Base-by-base conservation (phyloP, 2,329 filamentous ascomycete species). In the Leptosphaerulina australis region DNA sequence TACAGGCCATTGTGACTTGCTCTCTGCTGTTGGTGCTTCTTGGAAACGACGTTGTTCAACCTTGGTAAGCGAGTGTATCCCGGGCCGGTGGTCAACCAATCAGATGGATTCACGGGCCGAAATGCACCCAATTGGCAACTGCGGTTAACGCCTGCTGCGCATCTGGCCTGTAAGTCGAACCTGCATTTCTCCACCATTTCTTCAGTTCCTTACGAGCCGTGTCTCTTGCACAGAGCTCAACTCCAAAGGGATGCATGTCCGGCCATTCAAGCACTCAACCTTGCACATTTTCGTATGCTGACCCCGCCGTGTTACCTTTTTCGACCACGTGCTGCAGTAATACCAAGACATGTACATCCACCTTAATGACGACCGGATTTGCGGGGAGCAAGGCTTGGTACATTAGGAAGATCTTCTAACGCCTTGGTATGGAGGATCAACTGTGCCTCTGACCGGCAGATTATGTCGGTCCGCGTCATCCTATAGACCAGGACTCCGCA, bases 381-480 rank as follows among this genome's bases (percentile, higher is more conserved):
- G 60, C 57, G 60, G 60, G 59, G 62, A 60, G 54, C 37, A 45
- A 53, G 52, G 45, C 59, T 60, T 62, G 56, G 55, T 40, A 47
- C 46, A 35, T 43, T 31, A 20, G 31, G 26, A 12, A 30, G 44
- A 53, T 44, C 40, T 36, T 53, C 41, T 47, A 41, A 35, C 30
- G 43, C 29, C 35, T 34, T 51, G 46, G 46, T 53, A 51, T 51
- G 31, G 28, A 35, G 17, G 26, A 31, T 29, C 44, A 24, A 3
- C 26, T 12, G 31, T 44, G 37, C 30, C 24, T 26, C 25, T 30
- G 50, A 45, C 30, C 36, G 30, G 25, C n/a, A 24, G 28, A 4
- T n/a, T 33, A 55, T 52, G 48, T 45, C 48, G 41, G 40, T 22
- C 41, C 48, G 48, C 30, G 44, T 43, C 39, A 50, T 24, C n/a